A percentile compares a stretch with the other conserved stretches of the same genome.
Conservation (phyloP, 2,329 filamentous ascomycete species). For the Onygenales sp. region DNA sequence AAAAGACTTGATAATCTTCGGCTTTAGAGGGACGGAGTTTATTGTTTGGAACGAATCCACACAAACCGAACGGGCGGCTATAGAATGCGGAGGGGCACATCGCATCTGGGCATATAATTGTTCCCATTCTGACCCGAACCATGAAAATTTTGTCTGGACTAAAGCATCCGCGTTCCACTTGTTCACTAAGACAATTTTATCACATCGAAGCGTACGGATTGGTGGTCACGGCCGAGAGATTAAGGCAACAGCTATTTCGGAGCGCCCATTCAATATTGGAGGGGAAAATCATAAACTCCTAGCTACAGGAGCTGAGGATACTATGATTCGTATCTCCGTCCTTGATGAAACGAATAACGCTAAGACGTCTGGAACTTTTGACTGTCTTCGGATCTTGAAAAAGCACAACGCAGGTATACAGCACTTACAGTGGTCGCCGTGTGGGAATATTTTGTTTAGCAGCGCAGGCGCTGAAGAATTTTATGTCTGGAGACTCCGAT, state of each 20-base stretch:
- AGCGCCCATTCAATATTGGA: background rate
- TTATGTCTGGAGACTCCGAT: conserved; percentile 65
- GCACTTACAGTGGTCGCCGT: conserved; percentile 61
- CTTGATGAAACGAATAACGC: conserved; percentile 11
- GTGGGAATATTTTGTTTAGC: conserved; percentile 65
- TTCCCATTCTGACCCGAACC: conserved; percentile 16
- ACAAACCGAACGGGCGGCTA: conserved; percentile 57
- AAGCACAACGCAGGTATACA: conserved; percentile 79
- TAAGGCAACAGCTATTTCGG: conserved; percentile 48
- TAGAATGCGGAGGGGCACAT: conserved; percentile 80
- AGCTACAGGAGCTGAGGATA: conserved; percentile 63
- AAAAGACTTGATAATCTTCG: conserved; percentile 60
- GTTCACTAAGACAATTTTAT: conserved; percentile 28
- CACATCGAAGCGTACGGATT: conserved; percentile 44
- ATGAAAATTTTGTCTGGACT: conserved; percentile 62
- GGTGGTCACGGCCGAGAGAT: conserved; percentile 87
- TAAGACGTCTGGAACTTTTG: conserved; percentile 21
- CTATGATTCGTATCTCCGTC: conserved; percentile 60
- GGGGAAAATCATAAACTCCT: conserved; percentile 32
- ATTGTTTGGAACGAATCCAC: conserved; percentile 69
- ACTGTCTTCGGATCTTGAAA: conserved; percentile 57
- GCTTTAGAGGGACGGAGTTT: conserved; percentile 72
- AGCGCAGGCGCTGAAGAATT: conserved; percentile 85
- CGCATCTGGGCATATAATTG: conserved; percentile 58
- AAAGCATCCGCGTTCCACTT: conserved; percentile 51